phyloP scores from a whole-genome alignment of 1,284 basidiomycete genomes.

The Fistulinella cinereoalba region DNA sequence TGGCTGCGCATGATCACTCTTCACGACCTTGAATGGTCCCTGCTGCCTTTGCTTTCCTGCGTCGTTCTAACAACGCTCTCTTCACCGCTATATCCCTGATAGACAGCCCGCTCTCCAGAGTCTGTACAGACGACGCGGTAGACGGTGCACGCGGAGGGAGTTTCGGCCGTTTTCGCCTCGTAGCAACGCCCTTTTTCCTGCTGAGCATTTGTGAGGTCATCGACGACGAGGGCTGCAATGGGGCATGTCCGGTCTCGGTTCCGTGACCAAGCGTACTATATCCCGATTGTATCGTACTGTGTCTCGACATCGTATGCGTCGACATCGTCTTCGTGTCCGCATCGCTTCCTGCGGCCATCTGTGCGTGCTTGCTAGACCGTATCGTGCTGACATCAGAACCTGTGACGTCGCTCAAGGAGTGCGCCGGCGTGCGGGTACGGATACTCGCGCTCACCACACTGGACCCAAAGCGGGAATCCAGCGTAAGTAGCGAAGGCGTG shows the following conservation, averaged over 20 bases:
- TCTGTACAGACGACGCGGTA: conserved; percentile 32
- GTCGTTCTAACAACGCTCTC: conserved; percentile 36
- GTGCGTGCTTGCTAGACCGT: not conserved
- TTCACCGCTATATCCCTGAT: conserved; percentile 37
- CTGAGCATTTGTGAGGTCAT: conserved; percentile 16
- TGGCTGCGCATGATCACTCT: not conserved
- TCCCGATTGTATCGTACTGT: conserved; percentile 8
- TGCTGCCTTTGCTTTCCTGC: conserved; percentile 21
- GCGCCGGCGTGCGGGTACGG: not conserved
- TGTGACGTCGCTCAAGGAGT: conserved; percentile 1
- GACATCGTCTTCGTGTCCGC: conserved; percentile 1
- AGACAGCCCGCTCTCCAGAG: conserved; percentile 30
- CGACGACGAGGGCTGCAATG: conserved; percentile 3
- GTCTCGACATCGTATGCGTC: conserved; percentile 11
- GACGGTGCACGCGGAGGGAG: conserved; percentile 26
- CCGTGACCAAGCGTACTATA: not conserved
- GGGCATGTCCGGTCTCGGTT: not conserved
- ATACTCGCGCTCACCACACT: conserved; percentile 1
- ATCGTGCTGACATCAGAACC: conserved; percentile 1
- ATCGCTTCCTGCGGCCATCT: not conserved
- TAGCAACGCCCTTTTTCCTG: conserved; percentile 21
- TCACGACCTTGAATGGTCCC: conserved; percentile 4
- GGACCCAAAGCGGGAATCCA: conserved; percentile 7
- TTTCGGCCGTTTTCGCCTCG: conserved; percentile 25
- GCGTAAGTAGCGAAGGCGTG: conserved; percentile 9